Base-by-base conservation (phyloP, 2,329 filamentous ascomycete species). In the Hirsutella minnesotensis region DNA sequence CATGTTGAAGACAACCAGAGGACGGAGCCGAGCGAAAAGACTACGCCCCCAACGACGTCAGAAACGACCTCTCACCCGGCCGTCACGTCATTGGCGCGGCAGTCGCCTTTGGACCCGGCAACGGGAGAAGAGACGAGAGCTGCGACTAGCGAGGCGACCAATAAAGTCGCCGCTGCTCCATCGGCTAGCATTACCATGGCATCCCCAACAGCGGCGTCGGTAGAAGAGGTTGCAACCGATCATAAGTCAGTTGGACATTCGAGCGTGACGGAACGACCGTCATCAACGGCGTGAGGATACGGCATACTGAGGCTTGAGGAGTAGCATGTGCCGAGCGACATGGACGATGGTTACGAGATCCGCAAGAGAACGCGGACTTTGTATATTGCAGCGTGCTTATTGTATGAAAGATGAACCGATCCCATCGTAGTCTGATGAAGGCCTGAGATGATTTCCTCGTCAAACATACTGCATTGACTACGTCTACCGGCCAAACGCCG, bases 171-270 rank as follows among this genome's bases (percentile, higher is more conserved):
- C 40, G 30, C 16, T 9, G 29, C 13, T 13, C 38, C 43, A 41
- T 19, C 41, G 56, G 70, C 71, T 0, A 58, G 68, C 33, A 51
- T 74, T 0, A 66, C 64, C 34, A 51, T 75, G n/a, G 74, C 71
- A 0, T 69, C 70, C 0, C 70, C 66, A 15, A 75, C 72, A 1
- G 70, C 72, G 3, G 60, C 58, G 1, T 54, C 61, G 0, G 45
- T 47, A 1, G 60, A 64, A 3, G 59, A 56, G 2, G 51, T 50
- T 10, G 55, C 59, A 7, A 49, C 60, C 3, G 64, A 67, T 38
- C 57, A 59, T 4, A 74, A 74, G 56, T 64, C 65, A 43, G 57
- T 72, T 5, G 68, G 66, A 7, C 57, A 61, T 39, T 54, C 65
- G 5, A 57, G 55, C n/a, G 51, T 63, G 12, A 52, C 61, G 15